Conservation (phyloP, 1,284 basidiomycete genomes). For the Cryptococcus wingfieldii region DNA sequence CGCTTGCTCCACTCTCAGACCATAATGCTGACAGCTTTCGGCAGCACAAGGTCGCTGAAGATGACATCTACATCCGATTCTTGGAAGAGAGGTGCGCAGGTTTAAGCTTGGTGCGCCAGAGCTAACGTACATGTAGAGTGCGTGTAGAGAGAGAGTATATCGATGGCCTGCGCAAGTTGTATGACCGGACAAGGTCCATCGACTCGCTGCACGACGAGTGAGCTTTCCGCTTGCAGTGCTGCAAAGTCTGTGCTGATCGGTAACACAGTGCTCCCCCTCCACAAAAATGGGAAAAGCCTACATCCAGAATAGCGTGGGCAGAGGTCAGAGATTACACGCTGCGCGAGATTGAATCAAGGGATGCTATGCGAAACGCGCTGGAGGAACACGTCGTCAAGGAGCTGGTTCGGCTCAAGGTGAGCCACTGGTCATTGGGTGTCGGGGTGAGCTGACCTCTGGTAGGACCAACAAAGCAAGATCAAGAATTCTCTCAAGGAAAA, state of each 20-base stretch:
- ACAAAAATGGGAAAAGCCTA: slow-evolving; percentile 55
- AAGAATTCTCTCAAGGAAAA: slow-evolving; percentile 85
- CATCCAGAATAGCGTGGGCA: slow-evolving; percentile 64
- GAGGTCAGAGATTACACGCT: slow-evolving; percentile 80
- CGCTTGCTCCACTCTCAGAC: neutral
- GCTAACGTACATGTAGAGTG: slow-evolving; percentile 54
- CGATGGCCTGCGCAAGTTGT: slow-evolving; percentile 64
- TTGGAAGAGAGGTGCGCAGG: slow-evolving; percentile 72
- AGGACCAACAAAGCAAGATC: slow-evolving; percentile 80
- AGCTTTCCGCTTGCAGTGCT: slow-evolving; percentile 14
- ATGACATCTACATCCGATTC: slow-evolving; percentile 73
- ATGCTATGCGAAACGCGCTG: slow-evolving; percentile 68
- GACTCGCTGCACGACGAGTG: slow-evolving; percentile 53
- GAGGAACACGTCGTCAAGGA: slow-evolving; percentile 67
- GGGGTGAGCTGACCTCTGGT: neutral
- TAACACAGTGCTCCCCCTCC: neutral
- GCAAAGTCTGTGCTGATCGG: slow-evolving; percentile 11
- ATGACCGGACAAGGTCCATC: slow-evolving; percentile 63
- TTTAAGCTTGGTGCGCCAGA: slow-evolving; percentile 9
- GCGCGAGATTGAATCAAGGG: slow-evolving; percentile 73
- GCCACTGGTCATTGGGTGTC: slow-evolving; percentile 9
- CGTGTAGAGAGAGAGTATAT: slow-evolving; percentile 76
- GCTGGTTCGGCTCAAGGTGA: slow-evolving; percentile 63
- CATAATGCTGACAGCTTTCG: slow-evolving; percentile 7
- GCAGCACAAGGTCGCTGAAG: slow-evolving; percentile 50